Percentiles rank a stretch among this genome's conserved stretches.
phyloP scores from a whole-genome alignment of 352 stramenopile genomes.

The Phytophthora syringae region DNA sequence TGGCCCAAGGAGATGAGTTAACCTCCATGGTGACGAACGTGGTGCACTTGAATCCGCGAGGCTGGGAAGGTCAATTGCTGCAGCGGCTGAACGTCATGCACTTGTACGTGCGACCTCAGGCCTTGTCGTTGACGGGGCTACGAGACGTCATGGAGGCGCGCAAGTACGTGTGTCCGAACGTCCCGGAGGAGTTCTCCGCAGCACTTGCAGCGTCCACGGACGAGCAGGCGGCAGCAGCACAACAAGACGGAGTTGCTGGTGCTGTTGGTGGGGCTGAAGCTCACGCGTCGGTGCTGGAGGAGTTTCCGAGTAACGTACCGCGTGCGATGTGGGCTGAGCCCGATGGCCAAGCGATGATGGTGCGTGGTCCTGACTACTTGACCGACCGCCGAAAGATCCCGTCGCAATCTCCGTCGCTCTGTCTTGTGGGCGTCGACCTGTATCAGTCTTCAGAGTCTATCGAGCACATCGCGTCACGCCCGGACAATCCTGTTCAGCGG shows the following conservation, averaged over 20 bases:
- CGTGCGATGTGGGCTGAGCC: slow-evolving; percentile 76
- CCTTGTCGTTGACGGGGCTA: slow-evolving; percentile 61
- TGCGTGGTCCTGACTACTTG: slow-evolving; percentile 75
- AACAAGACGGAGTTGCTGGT: slow-evolving; percentile 22
- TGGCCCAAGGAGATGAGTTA: slow-evolving; percentile 50
- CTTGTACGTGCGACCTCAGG: slow-evolving; percentile 64
- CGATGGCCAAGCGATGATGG: slow-evolving; percentile 69
- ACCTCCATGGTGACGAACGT: slow-evolving; percentile 78
- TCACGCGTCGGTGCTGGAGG: slow-evolving; percentile 36
- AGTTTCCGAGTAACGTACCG: slow-evolving; percentile 63
- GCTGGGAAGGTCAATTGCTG: slow-evolving; percentile 72
- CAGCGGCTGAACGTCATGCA: slow-evolving; percentile 63
- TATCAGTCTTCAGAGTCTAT: slow-evolving; percentile 60
- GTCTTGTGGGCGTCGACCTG: slow-evolving; percentile 71
- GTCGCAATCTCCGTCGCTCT: slow-evolving; percentile 68
- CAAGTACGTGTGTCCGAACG: slow-evolving; percentile 78
- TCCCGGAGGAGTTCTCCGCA: slow-evolving; percentile 64
- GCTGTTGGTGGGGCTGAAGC: slow-evolving; percentile 25
- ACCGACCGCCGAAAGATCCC: slow-evolving; percentile 75
- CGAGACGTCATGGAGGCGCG: slow-evolving; percentile 78
- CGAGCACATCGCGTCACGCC: slow-evolving; percentile 66
- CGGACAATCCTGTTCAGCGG: slow-evolving; percentile 69
- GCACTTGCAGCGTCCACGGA: slow-evolving; percentile 45
- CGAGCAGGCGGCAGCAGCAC: slow-evolving; percentile 25
- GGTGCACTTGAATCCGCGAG: slow-evolving; percentile 69